phyloP scores from a whole-genome alignment of 257 asterid species.

The Forsythia suspensa region DNA sequence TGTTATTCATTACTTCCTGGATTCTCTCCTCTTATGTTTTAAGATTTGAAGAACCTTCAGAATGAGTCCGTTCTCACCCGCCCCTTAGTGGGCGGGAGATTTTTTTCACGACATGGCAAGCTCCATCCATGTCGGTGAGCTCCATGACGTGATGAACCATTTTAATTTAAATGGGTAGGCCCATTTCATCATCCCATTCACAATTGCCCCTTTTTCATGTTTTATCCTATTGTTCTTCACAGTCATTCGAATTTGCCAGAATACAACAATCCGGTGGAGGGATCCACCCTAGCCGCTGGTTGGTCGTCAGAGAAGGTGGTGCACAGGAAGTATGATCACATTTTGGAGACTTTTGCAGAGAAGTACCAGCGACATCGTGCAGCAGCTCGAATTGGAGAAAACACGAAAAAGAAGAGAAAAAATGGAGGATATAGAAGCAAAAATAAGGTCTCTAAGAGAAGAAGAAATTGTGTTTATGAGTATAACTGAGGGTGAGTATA shows the following conservation, averaged over 20 bases:
- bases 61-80: neutral
- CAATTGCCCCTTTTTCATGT: too few relatives aligned
- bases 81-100: too few relatives aligned
- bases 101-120: too few relatives aligned
- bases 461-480: too few relatives aligned
- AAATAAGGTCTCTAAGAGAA: too few relatives aligned
- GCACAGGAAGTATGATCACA: constrained; percentile 54
- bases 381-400: constrained; percentile 71
- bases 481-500: too few relatives aligned
- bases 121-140: too few relatives aligned
- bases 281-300: constrained; percentile 23
- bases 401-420: constrained; percentile 60
- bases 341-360: constrained; percentile 33
- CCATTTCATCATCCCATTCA: too few relatives aligned
- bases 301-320: constrained; percentile 56
- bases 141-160: too few relatives aligned
- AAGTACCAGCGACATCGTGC: constrained; percentile 40
- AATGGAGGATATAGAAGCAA: constrained; percentile 31
- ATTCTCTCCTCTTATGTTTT: neutral
- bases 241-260: constrained; percentile 28
- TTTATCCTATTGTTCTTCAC: neutral
- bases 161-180: too few relatives aligned
- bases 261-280: constrained; percentile 22
- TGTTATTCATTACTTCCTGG: neutral
- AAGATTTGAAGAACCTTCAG: neutral